Percentiles rank a stretch among this genome's conserved stretches.
These are phyloP conservation scores for Steccherinum ochraceum DNA, from an alignment of 768 basidiomycete species.

Conservation along the genomic window DNA sequence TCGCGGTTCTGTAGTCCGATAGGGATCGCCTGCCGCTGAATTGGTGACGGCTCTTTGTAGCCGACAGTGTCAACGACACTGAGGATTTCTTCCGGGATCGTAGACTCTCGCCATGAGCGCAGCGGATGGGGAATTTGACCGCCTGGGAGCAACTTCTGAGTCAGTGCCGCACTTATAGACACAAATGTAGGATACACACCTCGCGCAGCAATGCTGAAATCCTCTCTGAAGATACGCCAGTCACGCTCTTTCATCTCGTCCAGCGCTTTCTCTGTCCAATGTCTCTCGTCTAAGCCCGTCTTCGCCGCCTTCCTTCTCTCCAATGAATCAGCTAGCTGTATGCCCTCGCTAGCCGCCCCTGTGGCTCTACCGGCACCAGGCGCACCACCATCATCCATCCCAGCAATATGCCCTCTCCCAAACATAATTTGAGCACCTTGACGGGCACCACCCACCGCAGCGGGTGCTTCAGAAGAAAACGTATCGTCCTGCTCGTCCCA, in stretches of 20 bases:
- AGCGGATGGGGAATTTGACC: conserved; percentile 92
- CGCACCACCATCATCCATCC: conserved; percentile 69
- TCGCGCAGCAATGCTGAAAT: conserved; percentile 92
- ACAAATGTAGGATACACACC: conserved; percentile 40
- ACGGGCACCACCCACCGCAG: conserved; percentile 60
- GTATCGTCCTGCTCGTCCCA: conserved; percentile 99
- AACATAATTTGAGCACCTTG: conserved; percentile 88
- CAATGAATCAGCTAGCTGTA: conserved; percentile 71
- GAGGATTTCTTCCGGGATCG: conserved; percentile 71
- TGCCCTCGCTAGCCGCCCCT: conserved; percentile 3
- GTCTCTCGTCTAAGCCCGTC: conserved; percentile 83
- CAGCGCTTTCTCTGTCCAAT: conserved; percentile 95
- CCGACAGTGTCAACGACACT: conserved; percentile 87
- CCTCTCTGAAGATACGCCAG: conserved; percentile 98
- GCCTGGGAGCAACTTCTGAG: conserved; percentile 36
- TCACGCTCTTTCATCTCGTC: conserved; percentile 95
- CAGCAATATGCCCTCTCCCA: conserved; percentile 76
- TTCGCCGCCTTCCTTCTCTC: conserved; percentile 80
- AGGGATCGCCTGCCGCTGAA: conserved; percentile 98
- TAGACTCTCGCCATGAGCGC: conserved; percentile 86
- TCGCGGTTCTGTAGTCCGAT: conserved; percentile 96
- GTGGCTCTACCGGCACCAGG: conserved; percentile 14
- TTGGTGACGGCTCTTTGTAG: conserved; percentile 95
- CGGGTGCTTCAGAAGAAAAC: conserved; percentile 68
- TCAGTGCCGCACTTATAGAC: neutral